Base-by-base conservation (phyloP, 169 alveolate genomes). In the Theileria parva region DNA sequence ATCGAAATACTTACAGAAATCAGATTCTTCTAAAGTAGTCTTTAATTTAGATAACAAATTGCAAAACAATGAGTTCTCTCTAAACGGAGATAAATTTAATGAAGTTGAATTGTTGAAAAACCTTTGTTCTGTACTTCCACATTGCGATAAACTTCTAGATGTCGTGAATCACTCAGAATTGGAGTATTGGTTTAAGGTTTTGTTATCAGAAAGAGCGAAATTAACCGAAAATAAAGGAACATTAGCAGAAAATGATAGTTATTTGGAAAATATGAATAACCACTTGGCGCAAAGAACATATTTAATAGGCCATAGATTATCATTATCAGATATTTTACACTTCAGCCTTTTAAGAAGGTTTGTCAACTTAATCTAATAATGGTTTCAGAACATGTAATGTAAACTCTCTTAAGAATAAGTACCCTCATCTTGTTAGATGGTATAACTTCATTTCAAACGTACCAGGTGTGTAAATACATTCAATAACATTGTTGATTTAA, bases 281-380 rank as follows among this genome's bases (percentile, higher is more conserved):
- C 89, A 83, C 25, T 57, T 83, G 69, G 60, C 86, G 12, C 39
- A 39, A 21, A 69, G 81, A 30, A 83, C 89, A n/a, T 83, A 71
- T 78, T 37, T 83, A 17, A 67, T 83, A 21, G 89, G 89, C 12
- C 72, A 83, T 74, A 75, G 89, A 48, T 23, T 83, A 67, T 71
- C 86, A n/a, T 59, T 68, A 25, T 48, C 70, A 19, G 89, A 83
- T 59, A 69, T 76, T 11, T 63, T 83, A 34, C 89, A 83, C 71
- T 76, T 59, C 5, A 72, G 79, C 60, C 34, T 72, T n/a, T 27
- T 72, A 27, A 72, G 70, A 61, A 72, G 70, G 79, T 72, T 19
- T 21, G 79, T 66, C 4, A 32, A 57, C n/a, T 5, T 44, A 27
- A 51, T 21, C 17, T 19, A 59, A 72, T 59, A 72, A 57, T 12